Conservation (phyloP, 2,329 filamentous ascomycete genomes). For the Fonsecaea pedrosoi region DNA sequence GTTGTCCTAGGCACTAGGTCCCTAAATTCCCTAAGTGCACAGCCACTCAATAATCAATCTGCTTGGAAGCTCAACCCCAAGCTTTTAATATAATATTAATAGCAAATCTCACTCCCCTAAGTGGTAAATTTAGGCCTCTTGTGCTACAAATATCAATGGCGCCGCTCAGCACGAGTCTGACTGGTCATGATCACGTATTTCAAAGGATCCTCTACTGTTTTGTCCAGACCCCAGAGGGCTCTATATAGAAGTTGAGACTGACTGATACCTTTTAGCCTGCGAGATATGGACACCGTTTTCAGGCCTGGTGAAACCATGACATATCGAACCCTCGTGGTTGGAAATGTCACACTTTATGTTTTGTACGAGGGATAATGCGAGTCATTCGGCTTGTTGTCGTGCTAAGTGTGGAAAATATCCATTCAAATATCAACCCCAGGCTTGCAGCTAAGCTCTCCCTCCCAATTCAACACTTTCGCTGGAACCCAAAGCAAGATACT, state of each 20-base stretch:
- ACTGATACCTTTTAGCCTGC: background rate
- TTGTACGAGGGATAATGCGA: background rate
- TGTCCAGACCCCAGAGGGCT: background rate
- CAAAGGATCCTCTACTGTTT: slow-evolving; percentile 1
- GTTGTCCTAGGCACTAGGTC: background rate
- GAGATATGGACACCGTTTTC: background rate
- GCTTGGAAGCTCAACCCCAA: background rate
- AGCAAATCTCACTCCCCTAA: slow-evolving; percentile 6
- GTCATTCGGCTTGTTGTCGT: background rate
- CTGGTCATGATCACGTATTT: background rate
- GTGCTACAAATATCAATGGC: slow-evolving; percentile 3
- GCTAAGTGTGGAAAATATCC: background rate
- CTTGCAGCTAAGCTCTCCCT: background rate
- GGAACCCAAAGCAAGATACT: background rate
- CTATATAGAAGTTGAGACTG: background rate
- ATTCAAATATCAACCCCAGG: background rate
- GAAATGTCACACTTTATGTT: background rate
- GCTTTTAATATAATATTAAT: background rate
- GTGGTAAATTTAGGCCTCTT: background rate
- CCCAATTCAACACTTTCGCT: background rate
- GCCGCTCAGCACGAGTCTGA: slow-evolving; percentile 3
- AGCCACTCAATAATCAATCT: slow-evolving; percentile 6
- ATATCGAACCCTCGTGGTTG: background rate
- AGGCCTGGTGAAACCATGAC: background rate
- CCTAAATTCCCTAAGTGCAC: background rate